Conservation (phyloP, 768 basidiomycete genomes). For the Neoboletus brunneissimus region DNA sequence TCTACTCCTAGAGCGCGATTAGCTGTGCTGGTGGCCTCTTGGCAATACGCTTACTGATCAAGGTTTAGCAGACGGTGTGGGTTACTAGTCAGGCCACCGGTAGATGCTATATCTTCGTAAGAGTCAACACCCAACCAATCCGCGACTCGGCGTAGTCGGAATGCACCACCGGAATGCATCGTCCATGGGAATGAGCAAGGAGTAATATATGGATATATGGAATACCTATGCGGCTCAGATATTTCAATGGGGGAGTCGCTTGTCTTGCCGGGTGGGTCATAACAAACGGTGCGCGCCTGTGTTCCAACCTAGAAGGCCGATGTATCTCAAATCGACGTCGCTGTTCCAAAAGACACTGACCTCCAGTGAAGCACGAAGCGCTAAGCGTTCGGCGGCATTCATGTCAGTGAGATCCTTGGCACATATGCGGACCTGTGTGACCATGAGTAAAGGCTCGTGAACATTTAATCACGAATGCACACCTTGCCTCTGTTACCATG, state of each 20-base stretch:
- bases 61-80: slow-evolving; percentile 34
- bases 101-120: slow-evolving; percentile 35
- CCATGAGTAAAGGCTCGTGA: not conserved
- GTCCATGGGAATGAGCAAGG: slow-evolving; percentile 50
- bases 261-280: slow-evolving; percentile 31
- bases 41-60: slow-evolving; percentile 34
- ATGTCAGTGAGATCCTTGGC: slow-evolving; percentile 44
- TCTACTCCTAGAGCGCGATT: slow-evolving; percentile 16
- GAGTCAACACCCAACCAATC: slow-evolving; percentile 50
- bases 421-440: slow-evolving; percentile 51
- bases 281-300: slow-evolving; percentile 22
- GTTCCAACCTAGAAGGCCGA: slow-evolving; percentile 14
- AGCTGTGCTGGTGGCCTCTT: not conserved
- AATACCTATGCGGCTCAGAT: slow-evolving; percentile 43
- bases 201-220: slow-evolving; percentile 66
- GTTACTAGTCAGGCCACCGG: slow-evolving; percentile 39
- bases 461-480: slow-evolving; percentile 4
- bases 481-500: slow-evolving; percentile 47
- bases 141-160: slow-evolving; percentile 60
- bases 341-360: slow-evolving; percentile 34
- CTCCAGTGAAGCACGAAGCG: slow-evolving; percentile 50
- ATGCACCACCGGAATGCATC: slow-evolving; percentile 41
- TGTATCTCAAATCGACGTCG: slow-evolving; percentile 7
- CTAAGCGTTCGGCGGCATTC: slow-evolving; percentile 48
- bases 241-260: slow-evolving; percentile 25